These are phyloP conservation scores for Entamoeba histolytica DNA, from an alignment of 208 protist genomes.

Conservation along the genomic window DNA sequence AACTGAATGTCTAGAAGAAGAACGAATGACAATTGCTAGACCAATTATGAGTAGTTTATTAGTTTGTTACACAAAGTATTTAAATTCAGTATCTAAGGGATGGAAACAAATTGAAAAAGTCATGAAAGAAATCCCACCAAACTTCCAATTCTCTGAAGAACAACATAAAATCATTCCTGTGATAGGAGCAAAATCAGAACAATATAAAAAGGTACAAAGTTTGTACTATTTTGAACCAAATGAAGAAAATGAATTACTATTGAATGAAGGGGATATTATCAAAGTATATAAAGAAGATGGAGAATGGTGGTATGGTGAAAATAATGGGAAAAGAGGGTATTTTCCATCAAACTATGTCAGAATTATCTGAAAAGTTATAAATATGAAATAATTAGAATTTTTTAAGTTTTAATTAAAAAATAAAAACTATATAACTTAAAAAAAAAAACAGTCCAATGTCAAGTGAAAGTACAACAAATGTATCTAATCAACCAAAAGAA, in stretches of 20 bases:
- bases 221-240: not conserved
- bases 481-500: too few species aligned
- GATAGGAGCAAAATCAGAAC: not conserved
- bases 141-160: not conserved
- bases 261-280: not conserved
- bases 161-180: not conserved
- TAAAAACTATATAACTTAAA: too few species aligned
- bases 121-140: not conserved
- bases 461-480: too few species aligned
- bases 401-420: too few species aligned
- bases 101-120: not conserved
- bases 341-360: not conserved
- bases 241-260: not conserved
- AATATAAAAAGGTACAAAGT: not conserved
- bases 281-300: not conserved
- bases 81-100: not conserved
- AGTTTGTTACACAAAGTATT: not conserved
- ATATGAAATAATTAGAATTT: too few species aligned
- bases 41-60: not conserved
- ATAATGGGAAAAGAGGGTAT: not conserved
- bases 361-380: not conserved
- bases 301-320: not conserved
- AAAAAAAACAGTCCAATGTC: too few species aligned
- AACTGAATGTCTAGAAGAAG: not conserved
- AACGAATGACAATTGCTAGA: not conserved